phyloP scores from a whole-genome alignment of 139 green algal species.

The Coelastrella sp. region DNA sequence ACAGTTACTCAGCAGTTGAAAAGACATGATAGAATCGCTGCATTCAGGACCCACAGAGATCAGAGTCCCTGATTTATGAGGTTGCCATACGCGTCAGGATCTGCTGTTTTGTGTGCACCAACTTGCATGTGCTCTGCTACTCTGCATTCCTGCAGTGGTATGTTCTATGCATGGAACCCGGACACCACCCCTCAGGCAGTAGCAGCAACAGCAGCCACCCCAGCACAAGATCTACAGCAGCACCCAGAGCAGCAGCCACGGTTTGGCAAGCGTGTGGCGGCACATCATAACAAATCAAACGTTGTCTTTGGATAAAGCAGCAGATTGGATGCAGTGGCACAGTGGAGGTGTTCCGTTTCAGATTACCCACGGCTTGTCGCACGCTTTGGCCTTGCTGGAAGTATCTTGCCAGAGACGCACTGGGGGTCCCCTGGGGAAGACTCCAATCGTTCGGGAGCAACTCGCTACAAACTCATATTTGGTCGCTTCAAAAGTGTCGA shows the following conservation, averaged over 20 bases:
- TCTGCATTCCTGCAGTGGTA: background rate
- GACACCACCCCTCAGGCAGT: no score
- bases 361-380: no score
- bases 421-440: no score
- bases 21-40: no score
- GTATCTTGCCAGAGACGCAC: no score
- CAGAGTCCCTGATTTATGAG: background rate
- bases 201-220: background rate
- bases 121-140: background rate
- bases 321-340: background rate
- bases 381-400: no score
- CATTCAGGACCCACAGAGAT: no score
- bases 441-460: no score
- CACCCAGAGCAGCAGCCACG: background rate
- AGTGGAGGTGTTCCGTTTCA: no score
- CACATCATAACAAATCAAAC: background rate
- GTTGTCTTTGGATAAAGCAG: background rate
- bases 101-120: background rate
- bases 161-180: background rate
- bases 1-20: no score
- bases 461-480: no score
- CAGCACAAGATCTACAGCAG: background rate
- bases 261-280: background rate
- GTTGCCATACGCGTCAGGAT: background rate
- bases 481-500: no score